These are phyloP conservation scores for Penicillium robsamsonii DNA, from an alignment of 495 filamentous ascomycete species.

Conservation along the genomic window DNA sequence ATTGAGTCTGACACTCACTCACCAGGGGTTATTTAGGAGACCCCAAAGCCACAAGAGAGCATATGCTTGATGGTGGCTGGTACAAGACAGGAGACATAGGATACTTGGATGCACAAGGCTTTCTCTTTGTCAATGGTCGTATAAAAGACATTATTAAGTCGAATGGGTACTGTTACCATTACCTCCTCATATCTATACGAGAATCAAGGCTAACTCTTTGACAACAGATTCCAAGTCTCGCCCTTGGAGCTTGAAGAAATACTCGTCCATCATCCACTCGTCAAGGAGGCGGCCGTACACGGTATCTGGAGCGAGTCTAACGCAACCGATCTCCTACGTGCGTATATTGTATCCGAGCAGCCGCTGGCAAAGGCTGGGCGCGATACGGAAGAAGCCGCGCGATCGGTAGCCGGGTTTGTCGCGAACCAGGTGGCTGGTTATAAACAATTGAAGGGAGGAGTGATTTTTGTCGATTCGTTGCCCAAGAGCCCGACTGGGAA, in stretches of 20 bases:
- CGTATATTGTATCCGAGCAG: background rate
- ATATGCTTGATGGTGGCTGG: background rate
- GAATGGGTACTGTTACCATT: background rate
- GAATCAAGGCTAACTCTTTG: background rate
- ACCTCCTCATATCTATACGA: background rate
- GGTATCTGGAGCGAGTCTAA: background rate
- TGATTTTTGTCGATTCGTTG: background rate
- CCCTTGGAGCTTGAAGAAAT: background rate
- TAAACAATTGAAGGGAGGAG: background rate
- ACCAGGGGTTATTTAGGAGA: background rate
- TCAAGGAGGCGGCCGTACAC: background rate
- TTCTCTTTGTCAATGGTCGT: background rate
- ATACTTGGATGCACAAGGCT: background rate
- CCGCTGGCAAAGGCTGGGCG: background rate
- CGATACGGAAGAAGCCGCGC: background rate
- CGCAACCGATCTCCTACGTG: background rate
- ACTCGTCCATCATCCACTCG: background rate
- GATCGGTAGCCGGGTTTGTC: background rate
- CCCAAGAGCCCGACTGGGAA: slow-evolving; percentile 1
- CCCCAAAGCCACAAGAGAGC: background rate
- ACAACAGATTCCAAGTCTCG: background rate
- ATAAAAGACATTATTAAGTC: background rate
- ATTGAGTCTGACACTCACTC: background rate
- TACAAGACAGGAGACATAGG: background rate
- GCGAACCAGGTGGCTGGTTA: slow-evolving; percentile 2